A percentile compares a stretch with the other conserved stretches of the same genome.
phyloP scores from a whole-genome alignment of 306 rosid genomes.

The Lupinus albus region DNA sequence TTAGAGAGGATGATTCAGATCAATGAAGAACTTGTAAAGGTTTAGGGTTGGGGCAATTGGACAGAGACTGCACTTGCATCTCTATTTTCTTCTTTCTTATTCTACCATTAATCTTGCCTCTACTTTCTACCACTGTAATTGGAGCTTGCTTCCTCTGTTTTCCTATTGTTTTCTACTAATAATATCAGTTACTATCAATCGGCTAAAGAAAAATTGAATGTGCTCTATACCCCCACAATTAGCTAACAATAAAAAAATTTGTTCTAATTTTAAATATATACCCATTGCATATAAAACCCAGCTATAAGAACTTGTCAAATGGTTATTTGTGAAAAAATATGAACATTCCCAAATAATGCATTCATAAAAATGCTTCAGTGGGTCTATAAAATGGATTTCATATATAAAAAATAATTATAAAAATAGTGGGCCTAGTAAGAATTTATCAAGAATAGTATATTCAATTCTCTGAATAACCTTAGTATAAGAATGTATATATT shows the following conservation, averaged over 20 bases:
- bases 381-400: not conserved
- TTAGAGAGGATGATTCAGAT: too few species aligned
- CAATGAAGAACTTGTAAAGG: too few species aligned
- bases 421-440: not conserved
- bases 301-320: not conserved
- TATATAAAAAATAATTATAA: not conserved
- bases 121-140: not conserved
- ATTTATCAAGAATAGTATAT: not conserved
- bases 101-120: not conserved
- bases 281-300: not conserved
- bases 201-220: not conserved
- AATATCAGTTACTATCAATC: not conserved
- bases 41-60: too few species aligned
- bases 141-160: not conserved
- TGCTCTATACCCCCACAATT: not conserved
- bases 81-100: not conserved
- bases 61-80: not conserved
- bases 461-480: not conserved
- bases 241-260: conserved; percentile 2
- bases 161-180: not conserved
- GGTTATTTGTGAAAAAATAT: not conserved
- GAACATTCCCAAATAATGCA: not conserved
- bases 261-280: not conserved
- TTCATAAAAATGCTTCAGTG: not conserved
- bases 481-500: not conserved